Base-by-base conservation (phyloP, 2,329 filamentous ascomycete species). In the Neofusicoccum sp. region DNA sequence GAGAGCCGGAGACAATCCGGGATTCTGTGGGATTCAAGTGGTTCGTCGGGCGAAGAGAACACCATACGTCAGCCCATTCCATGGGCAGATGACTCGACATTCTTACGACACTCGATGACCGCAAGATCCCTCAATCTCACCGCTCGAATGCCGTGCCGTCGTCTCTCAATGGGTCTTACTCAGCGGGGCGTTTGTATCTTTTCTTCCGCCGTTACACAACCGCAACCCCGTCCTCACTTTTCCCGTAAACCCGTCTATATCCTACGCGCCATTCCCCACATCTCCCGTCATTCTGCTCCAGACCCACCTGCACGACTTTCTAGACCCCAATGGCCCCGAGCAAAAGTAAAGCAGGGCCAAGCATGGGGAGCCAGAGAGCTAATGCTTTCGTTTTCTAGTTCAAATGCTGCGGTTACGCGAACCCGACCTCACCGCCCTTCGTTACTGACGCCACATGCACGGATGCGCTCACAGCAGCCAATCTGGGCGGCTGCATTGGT, bases 391-490 rank as follows among this genome's bases (percentile, higher is more conserved):
- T 51, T 26, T 36, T 51, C 34, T 69, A 91, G 86, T 93, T 93
- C 72, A 73, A 85, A 67, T 95, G 90, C 84, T 95, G 90, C 68
- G 90, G 90, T 63, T 95, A 90, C 77, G 77, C 84, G 67, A 91
- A 92, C 76, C 85, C 83, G 73, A 88, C 86, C 4, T 82, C 89
- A 9, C 85, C 87, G 56, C 58, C 58, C 30, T 93, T 93, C 71
- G 80, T 91, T 64, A 85, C 84, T 60, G 87, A 93, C 68, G 65
- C 73, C 5, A 84, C 82, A 1, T 95, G 90, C 73, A 82, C 85
- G 8, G 90, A 86, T 69, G 84, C 88, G 6, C 84, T 89, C 2
- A 83, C 87, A 38, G 89, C 90, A 1, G 86, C 88, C 12, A 80
- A 89, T 36, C 83, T 88, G 70, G 81, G 82, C 61, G 89, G 89